Base-by-base conservation (phyloP, 495 filamentous ascomycete species). In the Emericellopsis terricola region DNA sequence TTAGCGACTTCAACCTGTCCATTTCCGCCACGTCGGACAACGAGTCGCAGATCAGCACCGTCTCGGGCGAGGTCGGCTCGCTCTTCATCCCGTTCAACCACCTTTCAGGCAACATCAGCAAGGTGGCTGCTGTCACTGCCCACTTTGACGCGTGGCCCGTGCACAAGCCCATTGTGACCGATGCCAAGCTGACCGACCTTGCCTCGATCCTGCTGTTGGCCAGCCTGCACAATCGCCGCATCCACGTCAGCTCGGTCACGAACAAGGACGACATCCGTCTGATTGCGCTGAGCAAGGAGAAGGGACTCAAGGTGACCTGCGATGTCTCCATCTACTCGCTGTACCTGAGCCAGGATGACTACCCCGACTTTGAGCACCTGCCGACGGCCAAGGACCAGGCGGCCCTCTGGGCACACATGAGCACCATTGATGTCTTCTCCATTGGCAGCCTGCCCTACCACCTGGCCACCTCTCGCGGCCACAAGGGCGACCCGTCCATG, bases 1-100 rank as follows among this genome's bases (percentile, higher is more conserved):
- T 67, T 51, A 85, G 79, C 44, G 81, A 89, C 53, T 89, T 74
- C 62, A 89, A 89, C 60, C 73, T 87, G 53, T 87, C 81, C 31
- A 73, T 89, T 38, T 73, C 74, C 19, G 81, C 81, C 34, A 84
- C 81, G 16, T 77, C 78, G 9, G 64, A 61, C 41, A 89, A 89
- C 49, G 69, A 76, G 13, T 70, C 78, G 35, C 75, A 86, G 50
- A 73, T 86, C 44, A 71, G 69, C 38, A 68, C 77, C 41, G 60
- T 85, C 24, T 69, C 73, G 13, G 61, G 68, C 24, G 79, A 86
- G 36, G 79, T 89, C 37, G 81, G 81, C 5, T 85, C 81, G 15
- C 62, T 89, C 14, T 89, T 84, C 57, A 79, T 89, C 32, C 81
- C 81, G 0, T 89, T 87, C 69, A 83, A 89, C 51, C 79, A 86